Evolutionary conservation across 2,329 filamentous ascomycete genomes (phyloP).

Genomic region (Lachnellula arida): DNA sequence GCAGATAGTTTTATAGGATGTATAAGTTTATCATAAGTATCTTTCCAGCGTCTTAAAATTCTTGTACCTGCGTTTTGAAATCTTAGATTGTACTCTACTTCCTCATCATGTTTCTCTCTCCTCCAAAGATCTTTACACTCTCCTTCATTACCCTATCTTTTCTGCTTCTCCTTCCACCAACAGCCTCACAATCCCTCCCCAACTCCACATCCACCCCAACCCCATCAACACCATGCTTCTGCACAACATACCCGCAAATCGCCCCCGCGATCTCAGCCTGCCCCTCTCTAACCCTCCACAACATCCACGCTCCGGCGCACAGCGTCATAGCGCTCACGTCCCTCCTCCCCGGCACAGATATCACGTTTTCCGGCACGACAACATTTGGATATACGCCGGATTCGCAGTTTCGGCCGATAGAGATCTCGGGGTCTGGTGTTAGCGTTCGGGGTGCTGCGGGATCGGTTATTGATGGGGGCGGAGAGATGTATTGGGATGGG

Average conservation of each 20-base stretch:
- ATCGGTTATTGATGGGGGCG: slow-evolving; percentile 37
- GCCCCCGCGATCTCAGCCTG: slow-evolving; percentile 37
- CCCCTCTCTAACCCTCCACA: slow-evolving; percentile 38
- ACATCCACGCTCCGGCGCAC: slow-evolving; percentile 36
- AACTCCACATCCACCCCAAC: neutral
- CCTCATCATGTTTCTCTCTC: no score
- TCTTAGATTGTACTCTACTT: no score
- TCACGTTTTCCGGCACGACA: slow-evolving; percentile 38
- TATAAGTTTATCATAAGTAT: no score
- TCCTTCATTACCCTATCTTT: no score
- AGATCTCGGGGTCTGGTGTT: slow-evolving; percentile 36
- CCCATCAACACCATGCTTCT: slow-evolving; percentile 22
- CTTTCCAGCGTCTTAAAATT: no score
- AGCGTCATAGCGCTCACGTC: slow-evolving; percentile 38
- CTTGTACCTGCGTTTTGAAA: no score
- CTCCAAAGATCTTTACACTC: no score
- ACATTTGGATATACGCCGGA: slow-evolving; percentile 37
- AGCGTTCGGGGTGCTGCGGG: slow-evolving; percentile 36
- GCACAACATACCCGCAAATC: slow-evolving; percentile 30
- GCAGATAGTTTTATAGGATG: no score
- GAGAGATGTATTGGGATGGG: slow-evolving; percentile 41
- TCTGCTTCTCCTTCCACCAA: no score
- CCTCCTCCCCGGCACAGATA: slow-evolving; percentile 37
- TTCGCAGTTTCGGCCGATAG: slow-evolving; percentile 35
- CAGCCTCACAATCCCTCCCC: neutral